These are phyloP conservation scores for Amylocystis lapponica DNA, from an alignment of 768 basidiomycete genomes.

Conservation along the genomic window DNA sequence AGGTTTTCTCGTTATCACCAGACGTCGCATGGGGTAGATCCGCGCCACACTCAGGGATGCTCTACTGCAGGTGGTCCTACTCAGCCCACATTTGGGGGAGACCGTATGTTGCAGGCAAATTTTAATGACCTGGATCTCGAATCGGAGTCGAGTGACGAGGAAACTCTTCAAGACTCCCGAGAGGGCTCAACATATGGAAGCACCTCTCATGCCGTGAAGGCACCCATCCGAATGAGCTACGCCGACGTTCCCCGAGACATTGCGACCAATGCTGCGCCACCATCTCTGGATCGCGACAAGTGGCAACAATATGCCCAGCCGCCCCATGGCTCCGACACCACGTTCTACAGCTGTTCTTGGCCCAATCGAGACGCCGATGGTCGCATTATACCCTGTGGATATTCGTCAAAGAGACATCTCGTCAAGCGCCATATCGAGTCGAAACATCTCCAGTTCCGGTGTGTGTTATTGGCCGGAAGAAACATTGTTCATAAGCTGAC, in stretches of 20 bases:
- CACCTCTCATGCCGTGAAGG: too few species aligned
- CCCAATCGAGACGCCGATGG: constrained; percentile 1
- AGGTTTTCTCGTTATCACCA: too few species aligned
- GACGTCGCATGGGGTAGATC: too few species aligned
- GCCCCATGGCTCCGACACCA: neutral
- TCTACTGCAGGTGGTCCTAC: too few species aligned
- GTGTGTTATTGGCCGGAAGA: constrained; percentile 12
- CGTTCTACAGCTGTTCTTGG: constrained; percentile 3
- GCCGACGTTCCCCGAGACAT: neutral
- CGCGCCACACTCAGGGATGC: too few species aligned
- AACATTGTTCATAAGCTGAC: neutral
- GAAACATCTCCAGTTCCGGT: constrained; percentile 58
- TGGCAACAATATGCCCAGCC: neutral
- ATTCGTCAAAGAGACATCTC: constrained; percentile 53
- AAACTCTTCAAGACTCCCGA: neutral
- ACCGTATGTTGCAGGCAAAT: neutral
- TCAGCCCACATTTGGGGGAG: too few species aligned
- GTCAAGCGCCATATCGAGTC: constrained; percentile 66
- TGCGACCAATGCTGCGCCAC: neutral
- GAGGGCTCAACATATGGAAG: too few species aligned
- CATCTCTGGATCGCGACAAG: neutral
- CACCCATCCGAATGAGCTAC: neutral
- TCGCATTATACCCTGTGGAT: constrained; percentile 26
- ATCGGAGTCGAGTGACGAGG: constrained; percentile 5
- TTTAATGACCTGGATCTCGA: constrained; percentile 3